Conservation (phyloP, 106 monocot genomes). For the Dactylorhiza incarnata region DNA sequence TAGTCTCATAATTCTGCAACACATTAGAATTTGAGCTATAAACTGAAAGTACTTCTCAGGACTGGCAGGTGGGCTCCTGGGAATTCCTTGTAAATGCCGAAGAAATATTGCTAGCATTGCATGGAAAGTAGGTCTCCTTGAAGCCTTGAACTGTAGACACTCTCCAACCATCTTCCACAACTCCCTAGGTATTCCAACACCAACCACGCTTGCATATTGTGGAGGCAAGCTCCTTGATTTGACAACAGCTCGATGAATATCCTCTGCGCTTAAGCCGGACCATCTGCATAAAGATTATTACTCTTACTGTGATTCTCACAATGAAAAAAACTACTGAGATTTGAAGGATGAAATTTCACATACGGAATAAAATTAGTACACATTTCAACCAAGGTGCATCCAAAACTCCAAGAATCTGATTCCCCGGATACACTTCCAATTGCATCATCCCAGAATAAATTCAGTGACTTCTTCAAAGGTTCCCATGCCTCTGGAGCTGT, state of each 20-base stretch:
- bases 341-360: constrained; percentile 21
- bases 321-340: constrained; percentile 4
- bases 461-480: constrained; percentile 70
- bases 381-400: constrained; percentile 96
- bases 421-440: constrained; percentile 79
- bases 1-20: background rate
- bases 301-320: constrained; percentile 10
- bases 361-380: constrained; percentile 99
- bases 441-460: constrained; percentile 86
- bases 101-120: constrained; percentile 93
- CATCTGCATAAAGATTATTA: constrained; percentile 50
- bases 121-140: constrained; percentile 85
- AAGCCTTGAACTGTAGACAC: constrained; percentile 80
- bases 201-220: constrained; percentile 93
- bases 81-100: constrained; percentile 84
- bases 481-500: constrained; percentile 97
- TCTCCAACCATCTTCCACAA: constrained; percentile 99
- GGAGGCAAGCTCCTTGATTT: constrained; percentile 69
- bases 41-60: constrained; percentile 74
- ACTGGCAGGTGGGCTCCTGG: constrained; percentile 87
- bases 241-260: constrained; percentile 80
- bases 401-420: constrained; percentile 99
- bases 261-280: constrained; percentile 82
- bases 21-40: background rate
- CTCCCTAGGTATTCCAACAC: constrained; percentile 92